Evolutionary conservation across 495 filamentous ascomycete species (phyloP).

Genomic region (Aspergillus baeticus): DNA sequence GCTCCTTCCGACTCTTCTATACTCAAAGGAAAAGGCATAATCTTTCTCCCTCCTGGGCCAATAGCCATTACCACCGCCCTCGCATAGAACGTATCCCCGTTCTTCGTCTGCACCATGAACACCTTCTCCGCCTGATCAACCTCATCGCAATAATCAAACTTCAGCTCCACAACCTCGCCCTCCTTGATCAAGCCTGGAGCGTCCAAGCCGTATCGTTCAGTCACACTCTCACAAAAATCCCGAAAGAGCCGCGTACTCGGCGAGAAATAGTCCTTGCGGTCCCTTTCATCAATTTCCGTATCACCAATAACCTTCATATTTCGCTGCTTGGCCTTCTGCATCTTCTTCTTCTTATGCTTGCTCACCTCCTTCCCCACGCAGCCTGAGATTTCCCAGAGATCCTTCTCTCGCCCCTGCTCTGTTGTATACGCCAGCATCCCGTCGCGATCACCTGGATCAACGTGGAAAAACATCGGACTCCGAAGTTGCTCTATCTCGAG

Average conservation of each 20-base stretch:
- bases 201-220: slow-evolving; percentile 51
- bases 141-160: slow-evolving; percentile 39
- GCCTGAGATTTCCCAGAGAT: slow-evolving; percentile 56
- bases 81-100: slow-evolving; percentile 44
- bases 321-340: slow-evolving; percentile 6
- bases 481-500: slow-evolving; percentile 59
- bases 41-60: slow-evolving; percentile 53
- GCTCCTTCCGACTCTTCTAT: slow-evolving; percentile 41
- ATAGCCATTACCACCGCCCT: slow-evolving; percentile 56
- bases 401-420: slow-evolving; percentile 44
- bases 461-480: slow-evolving; percentile 68
- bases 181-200: slow-evolving; percentile 43
- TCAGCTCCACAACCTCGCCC: slow-evolving; percentile 49
- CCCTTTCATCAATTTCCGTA: slow-evolving; percentile 58
- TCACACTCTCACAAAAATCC: slow-evolving; percentile 54
- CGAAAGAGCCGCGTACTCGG: slow-evolving; percentile 56
- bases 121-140: slow-evolving; percentile 33
- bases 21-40: slow-evolving; percentile 44
- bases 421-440: slow-evolving; percentile 59
- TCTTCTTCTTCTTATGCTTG: slow-evolving; percentile 64
- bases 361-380: slow-evolving; percentile 65
- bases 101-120: slow-evolving; percentile 52
- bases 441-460: slow-evolving; percentile 63
- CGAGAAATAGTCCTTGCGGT: slow-evolving; percentile 64
- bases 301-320: slow-evolving; percentile 29